phyloP scores from a whole-genome alignment of 768 basidiomycete species.

The Amanita jacksonii region DNA sequence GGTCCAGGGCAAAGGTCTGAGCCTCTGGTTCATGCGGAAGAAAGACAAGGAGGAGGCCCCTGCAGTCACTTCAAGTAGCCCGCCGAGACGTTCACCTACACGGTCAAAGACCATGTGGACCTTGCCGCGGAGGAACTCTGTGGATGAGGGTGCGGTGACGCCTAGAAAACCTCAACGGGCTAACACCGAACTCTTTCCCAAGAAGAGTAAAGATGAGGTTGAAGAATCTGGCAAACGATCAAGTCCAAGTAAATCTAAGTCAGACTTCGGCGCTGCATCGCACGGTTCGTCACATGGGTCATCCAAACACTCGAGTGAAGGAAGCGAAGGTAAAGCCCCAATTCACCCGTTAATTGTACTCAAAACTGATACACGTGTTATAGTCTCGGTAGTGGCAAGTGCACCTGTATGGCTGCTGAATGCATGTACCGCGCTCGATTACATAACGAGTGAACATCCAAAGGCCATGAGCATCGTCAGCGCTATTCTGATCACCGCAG shows the following conservation, averaged over 20 bases:
- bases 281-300: background rate
- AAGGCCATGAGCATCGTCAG: conserved; percentile 64
- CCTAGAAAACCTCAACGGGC: conserved; percentile 8
- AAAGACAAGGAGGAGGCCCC: conserved; percentile 27
- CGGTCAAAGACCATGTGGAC: conserved; percentile 20
- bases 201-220: conserved; percentile 17
- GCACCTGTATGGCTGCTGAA: conserved; percentile 73
- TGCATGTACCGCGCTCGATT: conserved; percentile 67
- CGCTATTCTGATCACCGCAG: conserved; percentile 72
- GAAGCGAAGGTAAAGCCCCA: conserved; percentile 20
- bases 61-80: conserved; percentile 10
- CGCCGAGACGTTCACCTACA: conserved; percentile 11
- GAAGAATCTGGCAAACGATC: conserved; percentile 19
- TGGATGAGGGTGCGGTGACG: conserved; percentile 15
- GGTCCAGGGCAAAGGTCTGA: conserved; percentile 41
- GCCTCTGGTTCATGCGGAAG: conserved; percentile 45
- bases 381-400: conserved; percentile 37
- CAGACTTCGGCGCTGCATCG: conserved; percentile 16
- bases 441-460: conserved; percentile 66
- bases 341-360: too few species aligned
- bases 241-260: conserved; percentile 19
- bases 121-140: conserved; percentile 18
- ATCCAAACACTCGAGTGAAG: conserved; percentile 9
- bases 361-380: conserved; percentile 14
- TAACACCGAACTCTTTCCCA: conserved; percentile 15